Evolutionary conservation across 2,329 filamentous ascomycete species (phyloP).

Genomic region (Ophiobolus disseminans): DNA sequence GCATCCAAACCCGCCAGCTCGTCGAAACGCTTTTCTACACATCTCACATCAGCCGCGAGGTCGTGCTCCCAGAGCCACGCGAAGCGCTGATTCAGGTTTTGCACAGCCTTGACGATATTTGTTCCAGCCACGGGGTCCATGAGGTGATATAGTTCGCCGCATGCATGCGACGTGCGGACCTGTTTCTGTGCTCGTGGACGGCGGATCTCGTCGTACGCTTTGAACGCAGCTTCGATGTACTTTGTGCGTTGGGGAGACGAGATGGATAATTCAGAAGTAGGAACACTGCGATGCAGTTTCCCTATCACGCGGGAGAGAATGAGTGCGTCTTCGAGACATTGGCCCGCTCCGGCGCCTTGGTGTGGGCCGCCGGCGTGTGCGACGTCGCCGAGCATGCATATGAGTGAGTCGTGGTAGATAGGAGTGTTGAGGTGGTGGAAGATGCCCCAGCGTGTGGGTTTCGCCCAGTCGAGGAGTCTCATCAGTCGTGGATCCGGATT

Average conservation of each 20-base stretch:
- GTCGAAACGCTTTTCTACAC: conserved; percentile 2
- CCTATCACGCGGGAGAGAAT: conserved; percentile 31
- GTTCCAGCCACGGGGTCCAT: conserved; percentile 6
- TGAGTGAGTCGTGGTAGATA: conserved; percentile 28
- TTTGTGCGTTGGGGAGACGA: conserved; percentile 11
- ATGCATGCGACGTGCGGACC: conserved; percentile 22
- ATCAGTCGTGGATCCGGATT: conserved; percentile 22
- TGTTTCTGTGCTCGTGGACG: conserved; percentile 34
- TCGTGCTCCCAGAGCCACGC: conserved; percentile 33
- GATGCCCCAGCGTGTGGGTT: conserved; percentile 32
- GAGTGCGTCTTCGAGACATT: conserved; percentile 39
- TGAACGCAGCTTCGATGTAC: conserved; percentile 25
- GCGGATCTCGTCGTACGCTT: conserved; percentile 30
- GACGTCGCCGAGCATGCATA: conserved; percentile 36
- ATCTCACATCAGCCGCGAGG: conserved; percentile 19
- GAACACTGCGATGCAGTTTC: conserved; percentile 7
- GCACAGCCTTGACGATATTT: conserved; percentile 19
- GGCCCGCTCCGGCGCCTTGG: conserved; percentile 38
- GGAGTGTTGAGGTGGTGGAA: conserved; percentile 33
- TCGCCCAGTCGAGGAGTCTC: conserved; percentile 20
- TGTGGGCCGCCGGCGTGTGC: conserved; percentile 36
- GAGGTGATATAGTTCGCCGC: conserved; percentile 22
- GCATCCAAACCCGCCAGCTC: background rate
- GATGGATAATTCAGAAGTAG: background rate
- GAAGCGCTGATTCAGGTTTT: conserved; percentile 21